phyloP scores from a whole-genome alignment of 176 grass and related monocot genomes.

The Carex cristatella region DNA sequence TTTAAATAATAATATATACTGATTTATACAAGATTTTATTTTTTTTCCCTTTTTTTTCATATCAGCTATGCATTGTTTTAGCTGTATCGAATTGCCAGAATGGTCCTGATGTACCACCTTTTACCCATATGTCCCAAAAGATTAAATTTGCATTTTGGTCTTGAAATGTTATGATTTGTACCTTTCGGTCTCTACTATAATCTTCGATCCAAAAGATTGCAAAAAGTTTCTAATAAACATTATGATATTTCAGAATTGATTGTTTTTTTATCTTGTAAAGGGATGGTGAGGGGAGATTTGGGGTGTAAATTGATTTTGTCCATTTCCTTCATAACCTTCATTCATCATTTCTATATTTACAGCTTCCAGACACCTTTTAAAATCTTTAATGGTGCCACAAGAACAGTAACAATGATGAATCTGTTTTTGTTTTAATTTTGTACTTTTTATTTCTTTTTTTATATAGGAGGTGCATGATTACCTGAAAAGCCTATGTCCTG shows the following conservation, averaged over 20 bases:
- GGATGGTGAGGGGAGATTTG: background rate
- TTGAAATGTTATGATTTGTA: background rate
- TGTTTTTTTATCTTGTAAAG: background rate
- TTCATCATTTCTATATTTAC: background rate
- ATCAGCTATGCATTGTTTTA: background rate
- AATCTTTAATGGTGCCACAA: background rate
- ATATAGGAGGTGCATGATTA: constrained; percentile 93
- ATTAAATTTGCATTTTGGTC: background rate
- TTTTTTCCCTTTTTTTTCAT: background rate
- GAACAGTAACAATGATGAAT: background rate
- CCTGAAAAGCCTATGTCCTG: constrained; percentile 96
- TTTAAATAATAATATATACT: background rate
- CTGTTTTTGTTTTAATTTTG: background rate
- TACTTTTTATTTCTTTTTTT: background rate
- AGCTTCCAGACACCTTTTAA: background rate
- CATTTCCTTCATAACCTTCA: background rate
- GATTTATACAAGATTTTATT: background rate
- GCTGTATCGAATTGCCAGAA: background rate
- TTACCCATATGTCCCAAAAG: background rate
- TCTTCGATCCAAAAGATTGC: background rate
- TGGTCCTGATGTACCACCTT: background rate
- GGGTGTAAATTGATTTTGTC: background rate
- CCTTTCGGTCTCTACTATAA: background rate
- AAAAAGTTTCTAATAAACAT: background rate
- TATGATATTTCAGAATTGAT: no score